These are phyloP conservation scores for Silybum marianum DNA, from an alignment of 129 eudicot species.

Conservation along the genomic window DNA sequence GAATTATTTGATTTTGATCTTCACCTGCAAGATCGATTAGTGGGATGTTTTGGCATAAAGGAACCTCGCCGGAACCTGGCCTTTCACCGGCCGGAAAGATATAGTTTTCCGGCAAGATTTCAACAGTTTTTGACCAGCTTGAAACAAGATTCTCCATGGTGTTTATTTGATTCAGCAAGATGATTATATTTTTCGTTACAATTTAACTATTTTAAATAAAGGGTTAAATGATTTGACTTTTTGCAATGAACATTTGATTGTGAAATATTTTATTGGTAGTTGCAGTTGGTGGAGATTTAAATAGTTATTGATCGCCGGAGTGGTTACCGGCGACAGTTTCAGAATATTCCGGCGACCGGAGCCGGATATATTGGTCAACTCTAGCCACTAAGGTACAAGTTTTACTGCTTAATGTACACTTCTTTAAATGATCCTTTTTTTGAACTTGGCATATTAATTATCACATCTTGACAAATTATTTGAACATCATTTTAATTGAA, in stretches of 20 bases:
- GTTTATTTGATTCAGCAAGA: not conserved
- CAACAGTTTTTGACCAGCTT: slow-evolving; percentile 33
- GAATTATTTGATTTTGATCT: slow-evolving; percentile 20
- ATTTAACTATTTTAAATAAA: not conserved
- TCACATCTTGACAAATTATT: not conserved
- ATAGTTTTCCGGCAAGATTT: slow-evolving; percentile 37
- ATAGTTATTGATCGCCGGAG: not conserved
- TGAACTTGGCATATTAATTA: not conserved
- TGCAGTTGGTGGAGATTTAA: slow-evolving; percentile 8
- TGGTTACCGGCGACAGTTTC: not conserved
- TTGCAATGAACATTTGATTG: not conserved
- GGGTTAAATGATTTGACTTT: slow-evolving; percentile 7
- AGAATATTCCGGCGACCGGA: not conserved
- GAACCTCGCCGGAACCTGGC: slow-evolving; percentile 30
- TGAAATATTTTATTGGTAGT: not conserved
- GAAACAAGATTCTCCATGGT: slow-evolving; percentile 44
- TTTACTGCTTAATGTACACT: not conserved
- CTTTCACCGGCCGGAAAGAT: slow-evolving; percentile 34
- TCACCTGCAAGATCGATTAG: slow-evolving; percentile 26
- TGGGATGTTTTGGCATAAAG: slow-evolving; percentile 30
- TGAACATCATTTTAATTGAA: not conserved
- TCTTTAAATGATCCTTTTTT: not conserved
- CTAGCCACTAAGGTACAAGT: not conserved
- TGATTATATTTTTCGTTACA: not conserved
- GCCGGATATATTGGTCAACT: not conserved